phyloP scores from a whole-genome alignment of 2,329 filamentous ascomycete genomes.

The Alternaria panax region DNA sequence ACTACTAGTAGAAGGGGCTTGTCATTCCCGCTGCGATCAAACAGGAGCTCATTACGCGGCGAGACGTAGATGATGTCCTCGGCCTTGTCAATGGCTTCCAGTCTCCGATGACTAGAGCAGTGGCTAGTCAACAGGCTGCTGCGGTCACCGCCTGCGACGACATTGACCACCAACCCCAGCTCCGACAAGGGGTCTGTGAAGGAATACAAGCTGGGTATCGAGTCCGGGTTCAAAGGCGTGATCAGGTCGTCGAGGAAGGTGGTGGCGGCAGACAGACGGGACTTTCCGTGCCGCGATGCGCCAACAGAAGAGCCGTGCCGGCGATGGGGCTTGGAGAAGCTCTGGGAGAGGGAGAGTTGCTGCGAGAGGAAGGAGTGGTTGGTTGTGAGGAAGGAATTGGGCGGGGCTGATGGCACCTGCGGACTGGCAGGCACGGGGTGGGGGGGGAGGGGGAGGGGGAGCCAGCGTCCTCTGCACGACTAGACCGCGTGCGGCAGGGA shows the following conservation, averaged over 20 bases:
- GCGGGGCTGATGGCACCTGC: constrained; percentile 66
- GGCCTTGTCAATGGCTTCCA: constrained; percentile 72
- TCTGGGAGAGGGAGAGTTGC: constrained; percentile 58
- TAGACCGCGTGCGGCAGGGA: constrained; percentile 81
- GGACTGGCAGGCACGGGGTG: constrained; percentile 46
- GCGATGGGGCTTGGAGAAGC: constrained; percentile 44
- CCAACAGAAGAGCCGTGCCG: constrained; percentile 41
- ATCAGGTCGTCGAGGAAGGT: constrained; percentile 44
- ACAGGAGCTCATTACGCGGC: constrained; percentile 63
- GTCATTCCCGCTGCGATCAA: constrained; percentile 54
- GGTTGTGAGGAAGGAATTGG: constrained; percentile 78
- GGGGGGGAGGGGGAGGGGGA: constrained; percentile 62
- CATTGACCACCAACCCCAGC: constrained; percentile 76
- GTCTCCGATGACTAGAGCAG: constrained; percentile 43
- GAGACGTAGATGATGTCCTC: constrained; percentile 89
- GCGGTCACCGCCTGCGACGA: constrained; percentile 39
- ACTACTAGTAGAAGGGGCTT: constrained; percentile 73
- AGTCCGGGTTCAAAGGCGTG: constrained; percentile 48
- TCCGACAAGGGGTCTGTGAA: constrained; percentile 87
- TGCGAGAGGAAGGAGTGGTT: constrained; percentile 60
- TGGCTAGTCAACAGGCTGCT: constrained; percentile 38
- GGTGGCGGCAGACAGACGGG: constrained; percentile 30
- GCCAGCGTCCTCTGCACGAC: constrained; percentile 82
- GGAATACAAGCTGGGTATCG: constrained; percentile 79
- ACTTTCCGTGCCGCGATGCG: constrained; percentile 30